Base-by-base conservation (phyloP, 1,284 basidiomycete species). In the Cryptococcus sp. region DNA sequence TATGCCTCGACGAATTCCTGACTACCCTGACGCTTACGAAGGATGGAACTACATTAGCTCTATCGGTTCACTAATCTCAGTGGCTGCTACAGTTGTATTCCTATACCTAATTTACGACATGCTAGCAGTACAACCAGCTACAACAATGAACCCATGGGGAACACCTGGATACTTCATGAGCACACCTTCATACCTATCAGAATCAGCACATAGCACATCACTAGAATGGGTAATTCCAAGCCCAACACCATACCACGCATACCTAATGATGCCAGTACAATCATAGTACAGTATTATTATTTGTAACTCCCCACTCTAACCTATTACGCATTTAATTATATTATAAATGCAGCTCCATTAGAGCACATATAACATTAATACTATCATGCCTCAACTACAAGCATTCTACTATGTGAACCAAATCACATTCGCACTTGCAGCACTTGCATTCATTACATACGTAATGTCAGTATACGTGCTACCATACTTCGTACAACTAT, bases 51-150 rank as follows among this genome's bases (percentile, higher is more conserved):
- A 61, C 50, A 68, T 74, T 52, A 61, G 57, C 58, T 70, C 66
- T 65, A 65, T 66, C 48, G 67, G 72, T 61, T 68, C 67, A 69
- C 61, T 73, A 19, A 63, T 73, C 54, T 72, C 72, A 56, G 68
- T 71, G 39, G 62, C 70, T 37, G 73, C 72, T 58, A 75, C 73
- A 55, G 61, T 40, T 37, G 54, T 76, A 61, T 75, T 76, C 63
- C 62, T 68, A 57, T 75, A 75, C 55, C 62, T 72, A 48, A 67
- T 75, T 57, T 76, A 69, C 55, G 73, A 76, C 65, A 73, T 74
- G 50, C 69, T 76, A 53, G 65, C 64, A 59, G 65, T 67, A 49
- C 50, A 54, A 60, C 50, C 55, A 64, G 58, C 63, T 58, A 68
- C 68, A 52, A 52, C 64, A 63, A 50, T 26, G 22, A 50, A 76